A percentile compares a stretch with the other conserved stretches of the same genome.
Evolutionary conservation across 495 filamentous ascomycete species (phyloP).

Genomic region (Neurospora sp.): DNA sequence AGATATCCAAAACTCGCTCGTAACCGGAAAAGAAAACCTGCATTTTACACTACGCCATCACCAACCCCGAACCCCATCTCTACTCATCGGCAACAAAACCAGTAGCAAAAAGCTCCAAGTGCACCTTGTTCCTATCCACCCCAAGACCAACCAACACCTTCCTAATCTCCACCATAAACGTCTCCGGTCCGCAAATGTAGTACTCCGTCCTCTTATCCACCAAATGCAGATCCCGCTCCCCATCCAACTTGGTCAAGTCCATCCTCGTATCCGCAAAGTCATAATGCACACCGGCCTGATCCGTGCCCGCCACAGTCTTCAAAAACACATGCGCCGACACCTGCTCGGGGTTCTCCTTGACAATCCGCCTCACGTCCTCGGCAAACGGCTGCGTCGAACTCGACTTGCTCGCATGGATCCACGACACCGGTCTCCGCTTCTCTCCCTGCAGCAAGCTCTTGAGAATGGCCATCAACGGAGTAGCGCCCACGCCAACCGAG

Average conservation of each 20-base stretch:
- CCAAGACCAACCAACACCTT: constrained; percentile 38
- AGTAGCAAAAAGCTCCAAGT: constrained; percentile 60
- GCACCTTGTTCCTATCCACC: constrained; percentile 44
- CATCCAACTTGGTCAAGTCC: constrained; percentile 41
- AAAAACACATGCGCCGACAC: constrained; percentile 34
- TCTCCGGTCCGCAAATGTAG: constrained; percentile 56
- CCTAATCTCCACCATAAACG: constrained; percentile 54
- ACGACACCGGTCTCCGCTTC: constrained; percentile 45
- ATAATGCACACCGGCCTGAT: constrained; percentile 46
- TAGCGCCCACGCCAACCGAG: constrained; percentile 60
- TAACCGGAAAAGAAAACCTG: background rate
- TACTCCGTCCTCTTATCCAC: constrained; percentile 45
- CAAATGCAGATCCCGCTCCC: constrained; percentile 43
- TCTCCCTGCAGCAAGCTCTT: constrained; percentile 31
- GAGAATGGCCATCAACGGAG: constrained; percentile 56
- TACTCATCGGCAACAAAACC: constrained; percentile 31
- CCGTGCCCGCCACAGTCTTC: constrained; percentile 27
- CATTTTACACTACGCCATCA: background rate
- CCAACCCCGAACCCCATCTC: background rate
- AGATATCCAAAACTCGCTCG: background rate
- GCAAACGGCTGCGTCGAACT: constrained; percentile 43
- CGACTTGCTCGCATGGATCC: constrained; percentile 52
- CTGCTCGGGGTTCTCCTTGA: constrained; percentile 28
- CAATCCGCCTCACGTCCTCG: constrained; percentile 39
- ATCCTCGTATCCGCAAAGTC: constrained; percentile 42